Base-by-base conservation (phyloP, 1,139 yeast genomes). In the Suhomyces atakaporum region DNA sequence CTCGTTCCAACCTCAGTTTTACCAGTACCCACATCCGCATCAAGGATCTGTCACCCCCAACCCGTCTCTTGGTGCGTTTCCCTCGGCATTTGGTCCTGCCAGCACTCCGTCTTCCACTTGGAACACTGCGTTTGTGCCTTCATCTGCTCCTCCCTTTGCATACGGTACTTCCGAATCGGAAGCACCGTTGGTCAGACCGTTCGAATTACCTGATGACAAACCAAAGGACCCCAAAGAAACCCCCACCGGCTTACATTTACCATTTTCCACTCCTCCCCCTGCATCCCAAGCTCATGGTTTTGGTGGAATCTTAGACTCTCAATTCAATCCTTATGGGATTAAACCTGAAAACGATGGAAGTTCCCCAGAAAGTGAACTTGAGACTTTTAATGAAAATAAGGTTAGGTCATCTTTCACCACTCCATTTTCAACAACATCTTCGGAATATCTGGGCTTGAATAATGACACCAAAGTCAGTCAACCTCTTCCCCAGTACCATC, bases 101-200 rank as follows among this genome's bases (percentile, higher is more conserved):
- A 45, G 56, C 22, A 50, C 56, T 5, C 55, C 69, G 9, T 47
- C 60, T 3, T 44, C 45, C 24, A 54, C 69, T 7, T 65, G 70
- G 70, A 58, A 54, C 32, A 50, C 40, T 35, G 53, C 40, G 27
- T 60, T 55, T 32, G 47, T 64, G 13, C 69, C 72, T 1, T 54
- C 61, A 21, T 54, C 67, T 3, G 72, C 73, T 5, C 73, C 73
- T 23, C 69, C 72, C 0, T 57, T 63, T 31, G 49, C 57, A 16
- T 60, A 60, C 39, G 45, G 45, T 12, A 36, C 36, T 9, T 30
- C 48, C 26, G 39, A 39, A 4, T 32, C 47, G 12, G 44, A 40
- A 25, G 50, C 45, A n/a, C 32, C 52, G 4, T 44, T 54, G 31
- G 57, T 51, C 10, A 61, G 60, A 27, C 69, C 70, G 5, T 64